phyloP scores from a whole-genome alignment of 2,329 filamentous ascomycete species.

The Calonectria naviculata region DNA sequence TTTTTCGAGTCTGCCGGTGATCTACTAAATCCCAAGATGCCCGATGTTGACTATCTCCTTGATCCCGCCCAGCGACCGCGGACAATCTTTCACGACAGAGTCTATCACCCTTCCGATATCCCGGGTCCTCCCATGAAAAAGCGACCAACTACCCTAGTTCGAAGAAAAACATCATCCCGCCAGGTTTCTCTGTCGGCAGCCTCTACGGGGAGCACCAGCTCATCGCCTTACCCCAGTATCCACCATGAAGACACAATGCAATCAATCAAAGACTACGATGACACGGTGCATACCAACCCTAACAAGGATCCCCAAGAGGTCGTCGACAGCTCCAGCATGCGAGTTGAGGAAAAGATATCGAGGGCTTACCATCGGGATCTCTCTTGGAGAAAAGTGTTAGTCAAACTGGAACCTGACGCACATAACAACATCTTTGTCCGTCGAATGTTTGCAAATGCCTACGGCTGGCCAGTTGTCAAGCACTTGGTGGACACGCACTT shows the following conservation, averaged over 20 bases:
- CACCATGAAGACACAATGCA: conserved; percentile 55
- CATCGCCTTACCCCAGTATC: conserved; percentile 48
- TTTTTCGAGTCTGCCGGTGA: conserved; percentile 97
- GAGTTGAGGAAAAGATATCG: conserved; percentile 97
- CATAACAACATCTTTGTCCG: conserved; percentile 99
- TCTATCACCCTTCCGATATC: conserved; percentile 95
- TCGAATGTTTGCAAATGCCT: conserved; percentile 96
- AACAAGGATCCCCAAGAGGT: conserved; percentile 51
- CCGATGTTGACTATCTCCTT: conserved; percentile 82
- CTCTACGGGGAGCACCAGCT: conserved; percentile 41
- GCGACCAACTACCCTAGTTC: conserved; percentile 52
- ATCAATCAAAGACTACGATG: conserved; percentile 64
- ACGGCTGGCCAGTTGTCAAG: conserved; percentile 96
- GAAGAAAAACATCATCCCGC: conserved; percentile 44
- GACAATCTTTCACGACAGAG: conserved; percentile 95
- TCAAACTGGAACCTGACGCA: conserved; percentile 94
- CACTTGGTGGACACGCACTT: conserved; percentile 97
- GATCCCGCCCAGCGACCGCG: conserved; percentile 84
- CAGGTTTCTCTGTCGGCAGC: conserved; percentile 35
- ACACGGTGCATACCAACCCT: conserved; percentile 58
- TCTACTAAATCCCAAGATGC: conserved; percentile 88
- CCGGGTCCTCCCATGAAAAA: conserved; percentile 80
- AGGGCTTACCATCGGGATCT: conserved; percentile 92
- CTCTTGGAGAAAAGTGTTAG: conserved; percentile 96
- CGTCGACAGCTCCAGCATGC: conserved; percentile 76